A percentile compares a stretch with the other conserved stretches of the same genome.
These are phyloP conservation scores for Linum tenue DNA, from an alignment of 345 rosid genomes.

Conservation along the genomic window DNA sequence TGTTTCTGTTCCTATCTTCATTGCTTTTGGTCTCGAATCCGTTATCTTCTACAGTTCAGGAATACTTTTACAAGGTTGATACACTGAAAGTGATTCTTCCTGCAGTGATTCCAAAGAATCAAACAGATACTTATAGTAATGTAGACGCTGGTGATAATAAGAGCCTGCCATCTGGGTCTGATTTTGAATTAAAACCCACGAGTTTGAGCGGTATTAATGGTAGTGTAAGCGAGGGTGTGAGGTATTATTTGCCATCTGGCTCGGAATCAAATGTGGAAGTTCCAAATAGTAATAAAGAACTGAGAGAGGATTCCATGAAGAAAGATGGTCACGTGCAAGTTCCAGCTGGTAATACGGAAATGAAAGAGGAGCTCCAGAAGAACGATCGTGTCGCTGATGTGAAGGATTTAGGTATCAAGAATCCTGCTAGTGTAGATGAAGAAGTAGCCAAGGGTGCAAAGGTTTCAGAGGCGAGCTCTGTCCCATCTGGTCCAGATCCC, in stretches of 20 bases:
- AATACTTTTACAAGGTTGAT: conserved; percentile 52
- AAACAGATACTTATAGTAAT: conserved; percentile 12
- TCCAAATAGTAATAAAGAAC: background rate
- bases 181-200: conserved; percentile 4
- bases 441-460: conserved; percentile 14
- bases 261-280: background rate
- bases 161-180: conserved; percentile 21
- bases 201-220: conserved; percentile 13
- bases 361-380: background rate
- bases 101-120: conserved; percentile 14
- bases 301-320: background rate
- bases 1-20: conserved; percentile 61
- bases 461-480: conserved; percentile 12
- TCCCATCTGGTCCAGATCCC: conserved; percentile 15
- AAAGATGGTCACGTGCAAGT: background rate
- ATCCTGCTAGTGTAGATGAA: background rate
- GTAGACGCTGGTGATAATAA: conserved; percentile 11
- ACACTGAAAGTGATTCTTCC: conserved; percentile 23
- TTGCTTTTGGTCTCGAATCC: conserved; percentile 54
- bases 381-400: conserved; percentile 15
- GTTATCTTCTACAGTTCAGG: conserved; percentile 40
- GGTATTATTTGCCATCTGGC: background rate
- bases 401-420: background rate
- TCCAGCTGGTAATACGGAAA: background rate
- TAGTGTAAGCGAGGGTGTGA: conserved; percentile 8